Base-by-base conservation (phyloP, 495 filamentous ascomycete species). In the Terfezia claveryi region DNA sequence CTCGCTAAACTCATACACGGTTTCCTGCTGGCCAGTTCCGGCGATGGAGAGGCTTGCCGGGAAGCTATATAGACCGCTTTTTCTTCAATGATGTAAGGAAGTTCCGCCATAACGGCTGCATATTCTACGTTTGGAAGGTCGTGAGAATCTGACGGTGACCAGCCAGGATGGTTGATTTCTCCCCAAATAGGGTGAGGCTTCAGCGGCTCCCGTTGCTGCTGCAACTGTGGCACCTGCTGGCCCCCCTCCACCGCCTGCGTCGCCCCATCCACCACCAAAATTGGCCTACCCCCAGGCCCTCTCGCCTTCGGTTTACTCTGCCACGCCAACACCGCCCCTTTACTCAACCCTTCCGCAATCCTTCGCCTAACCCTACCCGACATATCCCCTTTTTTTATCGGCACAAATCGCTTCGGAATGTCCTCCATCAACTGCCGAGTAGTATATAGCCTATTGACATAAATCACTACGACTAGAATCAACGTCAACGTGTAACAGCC, bases 51-150 rank as follows among this genome's bases (percentile, higher is more conserved):
- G 58, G 79, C 77, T 62, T 87, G 81, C 0, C 73, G 67, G 0
- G 83, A 83, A 2, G 85, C 85, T 41, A 91, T 73, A 0, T 86
- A 83, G 11, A 91, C 79, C 8, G 87, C 91, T 68, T 87, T 87
- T 0, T 87, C 88, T 67, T 98, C 91, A 56, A 98, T 87, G 23
- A 98, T 72, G 62, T 94, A 82, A 2, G 89, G 84, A 12, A 98
- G 72, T 69, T 96, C 92, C 17, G 73, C 70, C 11, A 98, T 76
- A n/a, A 98, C 85, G 0, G 75, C 77, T 41, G 72, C 72, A 64
- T 89, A 95, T 50, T 88, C 79, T 10, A 95, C 68, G 59, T 87
- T 78, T 6, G 87, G 79, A 2, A 92, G 67, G 61, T 92, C 82
- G 3, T 72, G 70, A 0, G 78, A 83, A 9, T 70, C 68, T 8